Percentiles rank a stretch among this genome's conserved stretches.
Evolutionary conservation across 2,329 filamentous ascomycete species (phyloP).

Genomic region (Phialophora expanda): DNA sequence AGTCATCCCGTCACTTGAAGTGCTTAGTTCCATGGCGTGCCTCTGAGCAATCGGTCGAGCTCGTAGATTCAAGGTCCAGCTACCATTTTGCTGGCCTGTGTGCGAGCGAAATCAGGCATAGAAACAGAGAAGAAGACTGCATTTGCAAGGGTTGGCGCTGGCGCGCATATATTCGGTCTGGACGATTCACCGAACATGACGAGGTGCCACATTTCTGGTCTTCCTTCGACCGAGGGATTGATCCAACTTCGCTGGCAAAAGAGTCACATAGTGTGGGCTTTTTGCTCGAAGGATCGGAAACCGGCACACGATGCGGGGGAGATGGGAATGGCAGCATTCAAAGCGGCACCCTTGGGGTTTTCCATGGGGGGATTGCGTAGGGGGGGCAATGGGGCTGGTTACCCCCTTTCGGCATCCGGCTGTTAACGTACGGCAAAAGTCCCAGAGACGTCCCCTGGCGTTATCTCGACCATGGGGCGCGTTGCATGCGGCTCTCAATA

Average conservation of each 20-base stretch:
- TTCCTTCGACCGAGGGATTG: constrained; percentile 13
- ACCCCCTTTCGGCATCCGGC: background rate
- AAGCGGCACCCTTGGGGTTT: background rate
- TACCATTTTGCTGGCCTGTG: background rate
- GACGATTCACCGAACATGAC: constrained; percentile 1
- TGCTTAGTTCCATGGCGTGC: background rate
- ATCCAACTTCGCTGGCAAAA: background rate
- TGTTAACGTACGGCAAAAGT: background rate
- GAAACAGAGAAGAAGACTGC: background rate
- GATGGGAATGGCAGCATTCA: background rate
- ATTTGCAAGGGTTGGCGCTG: background rate
- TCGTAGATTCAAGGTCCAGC: constrained; percentile 1
- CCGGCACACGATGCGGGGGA: constrained; percentile 15
- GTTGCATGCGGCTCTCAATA: background rate
- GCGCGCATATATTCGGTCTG: background rate
- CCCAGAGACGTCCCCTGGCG: background rate
- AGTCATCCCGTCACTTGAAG: constrained; percentile 2
- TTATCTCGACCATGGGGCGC: too few relatives aligned
- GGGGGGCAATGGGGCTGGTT: background rate
- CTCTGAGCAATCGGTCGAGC: background rate
- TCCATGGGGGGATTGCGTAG: too few relatives aligned
- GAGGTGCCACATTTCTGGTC: background rate
- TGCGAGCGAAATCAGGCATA: background rate
- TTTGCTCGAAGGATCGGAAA: background rate
- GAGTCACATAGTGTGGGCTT: background rate